Base-by-base conservation (phyloP, 352 stramenopile species). In the Pythium dissotocum region DNA sequence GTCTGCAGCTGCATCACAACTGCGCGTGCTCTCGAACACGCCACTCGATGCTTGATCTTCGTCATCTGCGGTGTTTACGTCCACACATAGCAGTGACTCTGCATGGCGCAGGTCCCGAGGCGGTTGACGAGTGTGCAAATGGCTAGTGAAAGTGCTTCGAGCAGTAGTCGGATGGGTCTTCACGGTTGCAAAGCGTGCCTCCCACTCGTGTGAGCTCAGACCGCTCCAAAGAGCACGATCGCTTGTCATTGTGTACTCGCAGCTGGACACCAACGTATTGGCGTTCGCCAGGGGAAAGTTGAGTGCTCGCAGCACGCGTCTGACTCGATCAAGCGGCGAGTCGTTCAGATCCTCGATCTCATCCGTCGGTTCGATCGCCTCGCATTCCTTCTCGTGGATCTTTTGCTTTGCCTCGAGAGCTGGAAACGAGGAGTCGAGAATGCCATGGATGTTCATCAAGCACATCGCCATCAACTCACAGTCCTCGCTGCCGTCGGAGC, bases 401-500 rank as follows among this genome's bases (percentile, higher is more conserved):
- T 72, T 57, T 2, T 77, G 24, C 55, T 66, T 61, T n/a, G 36
- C 49, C 36, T 76, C 72, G 28, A 90, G 77, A 26, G 65, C 56
- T 0, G 56, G 59, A 2, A 82, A 56, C 4, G 77, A 62, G 2
- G 64, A 68, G 46, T 93, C 82, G 6, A 91, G 44, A 4, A 90
- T 59, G 30, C 77, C 82, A 69, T 93, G 85, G 9, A 91, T 40
- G 61, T 88, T 91, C 80, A 79, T 85, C 13, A 91, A 69, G 24
- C 79, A 87, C 57, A 82, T 63, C 8, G 67, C 73, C 63, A 93
- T 80, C 36, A 89, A 63, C 6, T 83, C 77, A 38, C 64, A 71
- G 60, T 89, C 79, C 3, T 24, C 24, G 6, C 46, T 26, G 13
- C 46, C 46, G 30, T 30, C 21, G 7, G 46, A 32, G 5, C 6